Base-by-base conservation (phyloP, 345 rosid genomes). In the Raphanus raphanistrum region DNA sequence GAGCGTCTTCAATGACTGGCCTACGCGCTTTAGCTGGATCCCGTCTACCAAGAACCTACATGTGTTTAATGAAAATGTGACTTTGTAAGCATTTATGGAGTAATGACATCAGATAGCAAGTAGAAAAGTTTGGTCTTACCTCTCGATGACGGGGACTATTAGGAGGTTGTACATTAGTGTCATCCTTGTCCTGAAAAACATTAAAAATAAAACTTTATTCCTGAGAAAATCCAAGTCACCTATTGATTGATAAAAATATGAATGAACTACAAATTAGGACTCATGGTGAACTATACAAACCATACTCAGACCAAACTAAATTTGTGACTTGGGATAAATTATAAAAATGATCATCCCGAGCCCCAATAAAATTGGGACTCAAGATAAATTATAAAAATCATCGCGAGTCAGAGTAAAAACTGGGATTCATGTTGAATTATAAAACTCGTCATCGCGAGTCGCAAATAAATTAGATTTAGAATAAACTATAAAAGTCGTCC, bases 1-100 rank as follows among this genome's bases (percentile, higher is more conserved):
- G 97, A 66, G 98, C 98, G 72, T 87, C 90, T 50, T 83, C 88
- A 76, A 92, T 80, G 50, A 15, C 26, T 72, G 97, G 96, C 75
- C 85, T 82, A 82, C 86, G 85, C 12, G 87, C 73, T 79, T 84
- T 83, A 71, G 62, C 79, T 15, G 89, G 92, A 77, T 77, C 84
- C 98, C 98, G 90, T 84, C 96, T 86, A 38, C 82, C 81, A 63
- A 77, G 80, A 76, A 87, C 87, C 98, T 85, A 71, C 72, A 73
- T 21, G 76, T 21, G 76, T 21, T 28, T 75, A 11, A 65, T 8
- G 36, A 10, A 65, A 41, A 7, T 2, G 0, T 0, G 2, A 6
- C 25, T 62, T 33, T 62, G 15, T 62, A 61, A 76, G 41, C 17
- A 17, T 11, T 69, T 15, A 8, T 10, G n/a, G 32, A 48, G 28